Evolutionary conservation across 192 early-diverging fungal genomes (phyloP), one percentile per base, ranked within the genome.

Genomic region (Coemansia sp.): DNA sequence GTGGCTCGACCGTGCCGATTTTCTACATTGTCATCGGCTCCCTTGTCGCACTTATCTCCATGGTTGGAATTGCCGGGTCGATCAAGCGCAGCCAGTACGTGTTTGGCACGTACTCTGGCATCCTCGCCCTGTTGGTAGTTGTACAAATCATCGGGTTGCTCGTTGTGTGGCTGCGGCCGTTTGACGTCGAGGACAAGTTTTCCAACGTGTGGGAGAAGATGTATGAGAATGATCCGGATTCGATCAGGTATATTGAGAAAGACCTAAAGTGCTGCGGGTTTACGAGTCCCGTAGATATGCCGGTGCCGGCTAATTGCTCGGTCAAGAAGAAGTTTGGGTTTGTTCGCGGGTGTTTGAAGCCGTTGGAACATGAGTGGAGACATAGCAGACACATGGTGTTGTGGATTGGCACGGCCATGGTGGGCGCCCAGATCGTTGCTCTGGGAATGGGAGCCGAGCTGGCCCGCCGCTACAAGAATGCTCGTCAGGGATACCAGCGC

Each of bases 181-280:
- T 57, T n/a, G 64, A 74, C 19, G 54, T 81, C 4, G 77, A 80
- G 16, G 64, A 65, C 29, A 37, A 55, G 50, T 67, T 87, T 38
- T 63, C 68, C 38, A 38, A 59, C 6, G 79, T 78, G 17, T 87
- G 86, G 86, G 66, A 80, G 23, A 64, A 59, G 6, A 59, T 83
- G 23, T 87, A 87, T 19, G 74, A 85, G 6, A 54, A 80, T 21
- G 68, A 83, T n/a, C 86, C 75, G 4, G 69, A 71, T 3, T 57
- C 74, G 6, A 69, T 86, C 26, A 60, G 70, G 47, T 67, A 63
- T 23, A 74, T 87, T 38, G 78, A 87, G 56, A 72, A 80, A 35
- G 82, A 79, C 25, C 74, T 80, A 61, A 69, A 62, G 57, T 85
- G 83, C 65, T 85, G 83, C 27, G 83, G 83, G 41, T 85, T 85